Percentiles rank a stretch among this genome's conserved stretches.
Evolutionary conservation across 179 eudicot genomes (phyloP).

Genomic region (Silene noctiflora): DNA sequence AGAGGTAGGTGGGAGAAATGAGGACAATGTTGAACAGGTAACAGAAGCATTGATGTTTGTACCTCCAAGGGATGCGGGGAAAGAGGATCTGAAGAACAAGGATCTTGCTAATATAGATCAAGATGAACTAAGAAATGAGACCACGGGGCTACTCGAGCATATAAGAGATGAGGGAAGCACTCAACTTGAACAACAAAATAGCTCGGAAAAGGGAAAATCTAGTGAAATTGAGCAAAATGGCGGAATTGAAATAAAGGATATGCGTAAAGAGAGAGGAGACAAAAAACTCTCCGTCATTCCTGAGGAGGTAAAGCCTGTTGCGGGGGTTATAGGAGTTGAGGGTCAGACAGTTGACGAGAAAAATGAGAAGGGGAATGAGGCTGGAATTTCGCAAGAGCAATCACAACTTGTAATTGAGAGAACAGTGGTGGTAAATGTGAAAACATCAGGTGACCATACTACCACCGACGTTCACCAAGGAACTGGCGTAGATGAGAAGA

Average conservation of each 20-base stretch:
- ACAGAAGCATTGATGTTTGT: constrained; percentile 22
- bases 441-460: constrained; percentile 21
- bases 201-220: not conserved
- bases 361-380: constrained; percentile 4
- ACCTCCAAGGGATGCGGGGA: constrained; percentile 6
- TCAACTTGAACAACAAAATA: not conserved
- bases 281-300: constrained; percentile 15
- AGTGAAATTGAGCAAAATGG: constrained; percentile 16
- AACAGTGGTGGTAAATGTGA: constrained; percentile 31
- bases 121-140: constrained; percentile 28
- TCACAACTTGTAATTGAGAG: constrained; percentile 20
- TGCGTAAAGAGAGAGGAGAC: constrained; percentile 21
- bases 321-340: not conserved
- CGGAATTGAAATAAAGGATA: constrained; percentile 6
- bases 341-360: not conserved
- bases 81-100: constrained; percentile 1
- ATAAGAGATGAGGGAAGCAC: constrained; percentile 32
- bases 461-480: constrained; percentile 23
- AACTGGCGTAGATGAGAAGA: constrained; percentile 16
- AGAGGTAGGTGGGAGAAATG: constrained; percentile 27
- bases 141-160: constrained; percentile 27
- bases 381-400: constrained; percentile 9
- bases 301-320: constrained; percentile 22
- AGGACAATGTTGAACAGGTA: constrained; percentile 20
- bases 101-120: constrained; percentile 17